Percentiles rank a stretch among this genome's conserved stretches.
phyloP scores from a whole-genome alignment of 2,329 filamentous ascomycete species.

The Sphaerulina vaccinii region DNA sequence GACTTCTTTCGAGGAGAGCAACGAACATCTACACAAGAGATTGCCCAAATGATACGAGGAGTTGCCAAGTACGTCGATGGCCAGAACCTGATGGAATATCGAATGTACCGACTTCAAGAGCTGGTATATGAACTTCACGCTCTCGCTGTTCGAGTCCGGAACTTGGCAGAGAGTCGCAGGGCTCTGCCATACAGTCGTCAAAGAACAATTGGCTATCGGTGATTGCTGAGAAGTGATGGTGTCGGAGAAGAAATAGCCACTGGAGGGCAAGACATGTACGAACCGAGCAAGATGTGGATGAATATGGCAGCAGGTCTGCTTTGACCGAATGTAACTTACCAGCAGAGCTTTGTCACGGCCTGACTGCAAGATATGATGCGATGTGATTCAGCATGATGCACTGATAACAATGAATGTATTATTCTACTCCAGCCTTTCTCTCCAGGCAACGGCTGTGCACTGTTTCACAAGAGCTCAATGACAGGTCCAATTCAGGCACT shows the following conservation, averaged over 20 bases:
- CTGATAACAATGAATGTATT: not conserved
- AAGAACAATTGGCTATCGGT: not conserved
- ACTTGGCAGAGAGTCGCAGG: not conserved
- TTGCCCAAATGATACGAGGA: conserved; percentile 4
- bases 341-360: not conserved
- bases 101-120: conserved; percentile 4
- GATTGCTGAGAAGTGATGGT: not conserved
- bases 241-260: not conserved
- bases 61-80: conserved; percentile 10
- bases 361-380: not conserved
- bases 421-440: no score
- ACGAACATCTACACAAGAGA: not conserved
- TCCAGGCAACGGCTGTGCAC: no score
- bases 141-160: not conserved
- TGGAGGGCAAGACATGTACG: not conserved
- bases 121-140: not conserved
- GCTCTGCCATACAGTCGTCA: not conserved
- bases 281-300: not conserved
- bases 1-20: conserved; percentile 9
- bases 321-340: not conserved
- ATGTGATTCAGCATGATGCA: not conserved
- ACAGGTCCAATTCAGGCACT: no score
- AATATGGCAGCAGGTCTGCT: not conserved
- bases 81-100: conserved; percentile 11
- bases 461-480: no score